Conservation (phyloP, 2,329 filamentous ascomycete species). For the Hypoxylon sp. region DNA sequence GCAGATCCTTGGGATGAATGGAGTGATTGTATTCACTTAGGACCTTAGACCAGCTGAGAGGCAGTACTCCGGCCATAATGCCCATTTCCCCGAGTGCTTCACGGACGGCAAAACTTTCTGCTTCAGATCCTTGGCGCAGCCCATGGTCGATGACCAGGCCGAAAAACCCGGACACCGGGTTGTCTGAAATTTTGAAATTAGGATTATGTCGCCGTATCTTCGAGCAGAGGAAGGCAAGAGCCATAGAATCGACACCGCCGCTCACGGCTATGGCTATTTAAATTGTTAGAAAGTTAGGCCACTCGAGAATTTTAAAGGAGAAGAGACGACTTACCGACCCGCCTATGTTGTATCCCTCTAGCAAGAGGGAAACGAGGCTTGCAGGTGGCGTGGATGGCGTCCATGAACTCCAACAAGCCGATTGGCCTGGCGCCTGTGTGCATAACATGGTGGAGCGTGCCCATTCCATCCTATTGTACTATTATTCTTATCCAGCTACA, state of each 20-base stretch:
- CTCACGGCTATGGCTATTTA: conserved; percentile 83
- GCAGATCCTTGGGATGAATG: conserved; percentile 57
- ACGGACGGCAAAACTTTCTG: conserved; percentile 66
- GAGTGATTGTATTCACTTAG: conserved; percentile 51
- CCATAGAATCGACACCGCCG: conserved; percentile 98
- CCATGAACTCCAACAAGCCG: conserved; percentile 57
- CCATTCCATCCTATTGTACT: conserved; percentile 57
- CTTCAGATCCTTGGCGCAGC: conserved; percentile 64
- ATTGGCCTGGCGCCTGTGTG: conserved; percentile 59
- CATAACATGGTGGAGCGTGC: conserved; percentile 55
- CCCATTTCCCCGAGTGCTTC: conserved; percentile 54
- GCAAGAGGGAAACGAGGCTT: conserved; percentile 63
- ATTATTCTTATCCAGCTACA: conserved; percentile 9
- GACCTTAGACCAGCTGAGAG: conserved; percentile 65
- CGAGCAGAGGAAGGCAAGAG: conserved; percentile 81
- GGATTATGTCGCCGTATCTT: conserved; percentile 56
- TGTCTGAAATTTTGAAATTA: conserved; percentile 60
- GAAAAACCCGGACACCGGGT: conserved; percentile 57
- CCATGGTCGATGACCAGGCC: conserved; percentile 70
- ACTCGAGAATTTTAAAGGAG: not conserved
- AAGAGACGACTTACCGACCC: conserved; percentile 57
- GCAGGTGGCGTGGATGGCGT: conserved; percentile 65
- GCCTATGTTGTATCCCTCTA: conserved; percentile 53
- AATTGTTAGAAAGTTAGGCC: not conserved
- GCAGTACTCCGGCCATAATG: conserved; percentile 47